Percentiles rank a stretch among this genome's conserved stretches.
These are phyloP conservation scores for Xylaria sp. DNA, from an alignment of 2,329 filamentous ascomycete species.

Conservation along the genomic window DNA sequence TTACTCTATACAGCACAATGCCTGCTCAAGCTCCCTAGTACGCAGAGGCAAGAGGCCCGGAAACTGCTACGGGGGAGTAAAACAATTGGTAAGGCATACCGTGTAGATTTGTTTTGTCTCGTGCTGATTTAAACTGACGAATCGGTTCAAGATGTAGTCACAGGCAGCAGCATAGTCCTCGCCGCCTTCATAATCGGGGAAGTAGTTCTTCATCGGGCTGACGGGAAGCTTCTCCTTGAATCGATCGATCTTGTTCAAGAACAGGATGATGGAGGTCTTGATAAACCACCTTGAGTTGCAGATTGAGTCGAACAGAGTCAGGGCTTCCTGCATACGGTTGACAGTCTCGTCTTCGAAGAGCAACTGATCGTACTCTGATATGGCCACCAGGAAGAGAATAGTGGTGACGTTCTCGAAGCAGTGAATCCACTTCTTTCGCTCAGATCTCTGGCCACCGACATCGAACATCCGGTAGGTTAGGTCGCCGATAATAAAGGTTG, in stretches of 20 bases:
- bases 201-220: slow-evolving; percentile 89
- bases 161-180: slow-evolving; percentile 96
- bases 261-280: slow-evolving; percentile 88
- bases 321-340: slow-evolving; percentile 92
- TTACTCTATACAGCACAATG: background rate
- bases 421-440: slow-evolving; percentile 99
- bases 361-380: slow-evolving; percentile 96
- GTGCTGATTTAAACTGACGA: slow-evolving; percentile 98
- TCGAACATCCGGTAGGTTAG: slow-evolving; percentile 98
- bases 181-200: slow-evolving; percentile 92
- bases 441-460: slow-evolving; percentile 93
- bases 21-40: background rate
- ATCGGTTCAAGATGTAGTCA: slow-evolving; percentile 98
- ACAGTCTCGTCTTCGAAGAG: slow-evolving; percentile 96
- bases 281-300: slow-evolving; percentile 93
- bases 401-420: slow-evolving; percentile 98
- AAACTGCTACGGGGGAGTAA: background rate
- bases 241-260: slow-evolving; percentile 88
- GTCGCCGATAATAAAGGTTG: slow-evolving; percentile 93
- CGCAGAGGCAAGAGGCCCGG: background rate
- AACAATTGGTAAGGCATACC: slow-evolving; percentile 11
- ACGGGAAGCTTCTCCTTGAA: slow-evolving; percentile 87
- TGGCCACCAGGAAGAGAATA: slow-evolving; percentile 95
- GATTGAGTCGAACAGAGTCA: slow-evolving; percentile 88
- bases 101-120: slow-evolving; percentile 99